phyloP scores from a whole-genome alignment of 805 yeast genomes.

The Lachancea kluyveri region DNA sequence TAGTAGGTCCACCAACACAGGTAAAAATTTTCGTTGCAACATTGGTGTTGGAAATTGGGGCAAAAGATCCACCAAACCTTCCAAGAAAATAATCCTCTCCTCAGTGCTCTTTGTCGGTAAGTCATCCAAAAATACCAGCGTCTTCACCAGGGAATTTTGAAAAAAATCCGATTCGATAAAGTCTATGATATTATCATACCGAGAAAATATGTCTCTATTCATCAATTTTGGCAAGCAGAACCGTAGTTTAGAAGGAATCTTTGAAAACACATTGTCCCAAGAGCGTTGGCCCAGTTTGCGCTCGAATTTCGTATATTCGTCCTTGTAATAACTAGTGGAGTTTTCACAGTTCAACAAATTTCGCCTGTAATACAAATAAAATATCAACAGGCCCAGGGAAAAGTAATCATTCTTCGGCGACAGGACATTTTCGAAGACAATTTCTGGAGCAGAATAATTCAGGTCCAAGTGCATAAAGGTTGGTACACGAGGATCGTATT shows the following conservation, averaged over 20 bases:
- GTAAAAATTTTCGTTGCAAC: conserved; percentile 65
- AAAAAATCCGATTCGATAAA: conserved; percentile 70
- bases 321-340: conserved; percentile 54
- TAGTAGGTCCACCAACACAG: conserved; percentile 52
- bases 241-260: conserved; percentile 52
- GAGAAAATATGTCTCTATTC: conserved; percentile 48
- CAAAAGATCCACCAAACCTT: conserved; percentile 50
- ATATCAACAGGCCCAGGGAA: conserved; percentile 74
- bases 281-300: conserved; percentile 36
- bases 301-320: conserved; percentile 45
- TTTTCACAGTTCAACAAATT: conserved; percentile 45
- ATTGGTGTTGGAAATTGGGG: conserved; percentile 53
- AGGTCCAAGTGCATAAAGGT: conserved; percentile 60
- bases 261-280: conserved; percentile 40
- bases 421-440: conserved; percentile 58
- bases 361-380: conserved; percentile 55
- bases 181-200: conserved; percentile 42
- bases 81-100: conserved; percentile 65
- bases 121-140: conserved; percentile 77
- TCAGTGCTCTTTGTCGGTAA: conserved; percentile 63
- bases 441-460: conserved; percentile 80
- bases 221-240: conserved; percentile 45
- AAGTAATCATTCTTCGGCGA: conserved; percentile 74
- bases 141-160: conserved; percentile 75
- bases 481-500: conserved; percentile 72